Percentiles rank a stretch among this genome's conserved stretches.
Evolutionary conservation across 441 rosid species (phyloP).

Genomic region (Syzygium syzygioides): DNA sequence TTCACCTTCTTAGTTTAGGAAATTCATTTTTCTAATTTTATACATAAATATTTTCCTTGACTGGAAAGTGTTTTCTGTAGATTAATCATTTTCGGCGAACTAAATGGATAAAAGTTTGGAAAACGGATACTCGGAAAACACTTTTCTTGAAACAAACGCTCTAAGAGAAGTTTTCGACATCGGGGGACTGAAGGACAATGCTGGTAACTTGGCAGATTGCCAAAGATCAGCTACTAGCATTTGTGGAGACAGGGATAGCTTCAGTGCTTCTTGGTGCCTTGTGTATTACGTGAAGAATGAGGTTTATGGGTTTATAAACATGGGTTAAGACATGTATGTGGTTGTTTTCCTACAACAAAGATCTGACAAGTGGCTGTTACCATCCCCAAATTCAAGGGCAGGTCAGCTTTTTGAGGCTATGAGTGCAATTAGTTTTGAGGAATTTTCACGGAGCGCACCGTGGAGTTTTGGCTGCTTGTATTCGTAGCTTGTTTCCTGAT

Average conservation of each 20-base stretch:
- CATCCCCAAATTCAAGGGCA: slow-evolving; percentile 18
- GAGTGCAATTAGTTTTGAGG: background rate
- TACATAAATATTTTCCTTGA: no score
- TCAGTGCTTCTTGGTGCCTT: slow-evolving; percentile 46
- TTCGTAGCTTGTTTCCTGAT: background rate
- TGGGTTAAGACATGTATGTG: background rate
- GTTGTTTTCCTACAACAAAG: background rate
- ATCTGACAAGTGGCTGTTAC: slow-evolving; percentile 17
- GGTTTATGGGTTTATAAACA: background rate
- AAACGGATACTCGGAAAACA: no score
- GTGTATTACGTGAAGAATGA: background rate
- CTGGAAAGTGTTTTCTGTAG: no score
- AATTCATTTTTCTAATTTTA: no score
- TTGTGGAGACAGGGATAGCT: slow-evolving; percentile 28
- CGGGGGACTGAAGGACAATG: slow-evolving; percentile 24
- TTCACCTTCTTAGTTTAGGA: no score
- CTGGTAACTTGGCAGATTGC: background rate
- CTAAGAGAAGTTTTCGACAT: slow-evolving; percentile 23
- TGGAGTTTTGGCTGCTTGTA: background rate
- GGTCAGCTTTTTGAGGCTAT: slow-evolving; percentile 23
- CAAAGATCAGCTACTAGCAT: slow-evolving; percentile 3
- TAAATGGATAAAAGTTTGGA: no score
- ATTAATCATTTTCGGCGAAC: no score
- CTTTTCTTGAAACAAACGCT: no score
- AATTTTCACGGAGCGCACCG: background rate